These are phyloP conservation scores for Coniella vitis DNA, from an alignment of 2,329 filamentous ascomycete species.

Conservation along the genomic window DNA sequence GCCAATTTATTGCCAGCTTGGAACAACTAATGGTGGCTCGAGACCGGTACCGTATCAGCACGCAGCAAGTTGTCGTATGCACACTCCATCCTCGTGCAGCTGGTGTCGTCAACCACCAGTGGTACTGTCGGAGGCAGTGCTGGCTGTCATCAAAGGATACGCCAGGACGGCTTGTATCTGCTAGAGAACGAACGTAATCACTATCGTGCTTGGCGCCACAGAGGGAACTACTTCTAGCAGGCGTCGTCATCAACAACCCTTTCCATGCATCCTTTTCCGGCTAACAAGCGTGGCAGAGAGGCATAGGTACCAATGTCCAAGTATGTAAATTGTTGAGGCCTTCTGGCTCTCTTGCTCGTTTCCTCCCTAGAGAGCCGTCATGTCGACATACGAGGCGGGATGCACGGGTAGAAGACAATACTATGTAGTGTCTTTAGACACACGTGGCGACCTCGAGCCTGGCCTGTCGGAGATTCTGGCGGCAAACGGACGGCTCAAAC, in stretches of 20 bases:
- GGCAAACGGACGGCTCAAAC: no score
- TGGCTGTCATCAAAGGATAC: not conserved
- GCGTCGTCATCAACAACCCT: slow-evolving; percentile 4
- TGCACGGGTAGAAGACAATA: no score
- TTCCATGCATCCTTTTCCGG: not conserved
- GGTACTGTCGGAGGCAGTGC: not conserved
- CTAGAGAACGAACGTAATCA: slow-evolving; percentile 5
- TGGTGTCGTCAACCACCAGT: slow-evolving; percentile 1
- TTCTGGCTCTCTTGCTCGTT: no score
- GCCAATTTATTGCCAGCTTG: not conserved
- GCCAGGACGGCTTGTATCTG: not conserved
- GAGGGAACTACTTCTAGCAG: not conserved
- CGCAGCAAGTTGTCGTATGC: not conserved
- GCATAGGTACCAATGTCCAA: no score
- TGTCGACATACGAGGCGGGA: no score
- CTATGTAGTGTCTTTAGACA: no score
- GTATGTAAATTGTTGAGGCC: no score
- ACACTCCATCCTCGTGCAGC: not conserved
- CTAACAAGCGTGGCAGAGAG: not conserved
- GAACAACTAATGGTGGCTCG: no score
- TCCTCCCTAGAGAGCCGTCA: no score
- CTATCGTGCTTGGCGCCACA: not conserved
- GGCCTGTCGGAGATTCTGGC: no score
- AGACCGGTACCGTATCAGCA: no score
- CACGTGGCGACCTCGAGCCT: no score